Percentiles rank a stretch among this genome's conserved stretches.
Evolutionary conservation across 2,329 filamentous ascomycete genomes (phyloP).

Genomic region (Ascochyta viciae-villosae): DNA sequence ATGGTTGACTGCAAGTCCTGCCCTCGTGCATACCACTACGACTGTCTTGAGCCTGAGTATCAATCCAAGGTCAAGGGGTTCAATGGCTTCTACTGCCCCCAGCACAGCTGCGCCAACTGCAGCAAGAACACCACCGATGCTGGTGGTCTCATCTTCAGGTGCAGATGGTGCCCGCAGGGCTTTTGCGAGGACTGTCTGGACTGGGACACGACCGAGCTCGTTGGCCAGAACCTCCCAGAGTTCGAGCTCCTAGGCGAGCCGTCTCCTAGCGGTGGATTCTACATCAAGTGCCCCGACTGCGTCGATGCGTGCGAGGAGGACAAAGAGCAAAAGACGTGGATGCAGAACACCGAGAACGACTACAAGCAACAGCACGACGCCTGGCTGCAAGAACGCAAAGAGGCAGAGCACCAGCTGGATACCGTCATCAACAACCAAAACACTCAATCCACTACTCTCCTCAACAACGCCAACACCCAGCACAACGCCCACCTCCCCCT

Average conservation of each 20-base stretch:
- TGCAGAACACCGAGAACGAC: conserved; percentile 24
- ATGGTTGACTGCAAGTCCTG: conserved; percentile 60
- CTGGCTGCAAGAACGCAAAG: conserved; percentile 29
- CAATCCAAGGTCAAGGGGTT: conserved; percentile 53
- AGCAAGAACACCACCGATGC: conserved; percentile 58
- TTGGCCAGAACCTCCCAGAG: conserved; percentile 61
- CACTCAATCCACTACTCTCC: background rate
- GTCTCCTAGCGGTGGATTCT: conserved; percentile 56
- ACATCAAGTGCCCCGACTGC: conserved; percentile 60
- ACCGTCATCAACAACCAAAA: conserved; percentile 2
- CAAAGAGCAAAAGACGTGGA: conserved; percentile 33
- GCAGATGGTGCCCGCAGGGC: conserved; percentile 62
- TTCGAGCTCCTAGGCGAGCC: conserved; percentile 59
- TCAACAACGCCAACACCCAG: background rate
- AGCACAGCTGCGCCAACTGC: conserved; percentile 64
- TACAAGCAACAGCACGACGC: conserved; percentile 35
- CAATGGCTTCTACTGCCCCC: conserved; percentile 61
- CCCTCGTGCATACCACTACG: conserved; percentile 61
- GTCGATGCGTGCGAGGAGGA: conserved; percentile 23
- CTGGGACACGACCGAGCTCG: conserved; percentile 57
- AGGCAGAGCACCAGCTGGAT: conserved; percentile 20
- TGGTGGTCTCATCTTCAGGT: conserved; percentile 60
- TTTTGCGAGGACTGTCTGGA: conserved; percentile 68
- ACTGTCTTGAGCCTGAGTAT: conserved; percentile 56
- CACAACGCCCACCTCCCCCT: background rate